Evolutionary conservation across 163 green algal species (phyloP).

Genomic region (Coccomyxa subellipsoidea): DNA sequence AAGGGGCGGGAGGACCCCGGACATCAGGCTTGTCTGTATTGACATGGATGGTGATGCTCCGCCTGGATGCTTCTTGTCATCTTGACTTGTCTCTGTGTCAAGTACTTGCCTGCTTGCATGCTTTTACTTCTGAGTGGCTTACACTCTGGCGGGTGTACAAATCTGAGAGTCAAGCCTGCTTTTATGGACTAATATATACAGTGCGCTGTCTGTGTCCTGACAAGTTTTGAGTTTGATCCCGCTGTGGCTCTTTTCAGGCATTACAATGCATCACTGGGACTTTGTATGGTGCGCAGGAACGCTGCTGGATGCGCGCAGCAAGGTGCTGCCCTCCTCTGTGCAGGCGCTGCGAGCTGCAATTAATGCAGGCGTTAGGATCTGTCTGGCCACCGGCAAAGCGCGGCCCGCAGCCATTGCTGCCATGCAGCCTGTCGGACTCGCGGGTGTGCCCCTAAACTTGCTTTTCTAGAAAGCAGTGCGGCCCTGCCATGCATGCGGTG

Average conservation of each 20-base stretch:
- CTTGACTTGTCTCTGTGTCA: too few species aligned
- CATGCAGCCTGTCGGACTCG: conserved; percentile 54
- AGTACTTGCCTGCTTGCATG: too few species aligned
- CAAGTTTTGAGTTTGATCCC: too few species aligned
- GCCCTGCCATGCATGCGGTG: too few species aligned
- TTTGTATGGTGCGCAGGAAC: conserved; percentile 73
- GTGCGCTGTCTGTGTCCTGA: too few species aligned
- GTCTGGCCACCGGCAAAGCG: conserved; percentile 93
- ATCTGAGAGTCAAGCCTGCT: too few species aligned
- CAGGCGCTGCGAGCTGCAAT: conserved; percentile 55
- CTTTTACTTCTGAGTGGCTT: too few species aligned
- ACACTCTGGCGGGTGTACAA: too few species aligned
- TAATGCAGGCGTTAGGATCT: conserved; percentile 60
- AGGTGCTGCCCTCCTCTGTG: conserved; percentile 59
- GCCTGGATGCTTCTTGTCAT: neutral
- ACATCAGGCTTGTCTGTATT: neutral
- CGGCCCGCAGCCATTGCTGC: conserved; percentile 79
- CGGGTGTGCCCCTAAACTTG: conserved; percentile 25
- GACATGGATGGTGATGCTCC: neutral
- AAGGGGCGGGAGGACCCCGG: neutral
- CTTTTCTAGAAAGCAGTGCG: too few species aligned
- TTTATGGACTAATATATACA: too few species aligned
- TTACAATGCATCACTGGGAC: too few species aligned
- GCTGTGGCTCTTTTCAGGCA: too few species aligned
- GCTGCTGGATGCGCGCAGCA: conserved; percentile 76